Evolutionary conservation across 2,329 filamentous ascomycete genomes (phyloP).

Genomic region (Biscogniauxia marginata): DNA sequence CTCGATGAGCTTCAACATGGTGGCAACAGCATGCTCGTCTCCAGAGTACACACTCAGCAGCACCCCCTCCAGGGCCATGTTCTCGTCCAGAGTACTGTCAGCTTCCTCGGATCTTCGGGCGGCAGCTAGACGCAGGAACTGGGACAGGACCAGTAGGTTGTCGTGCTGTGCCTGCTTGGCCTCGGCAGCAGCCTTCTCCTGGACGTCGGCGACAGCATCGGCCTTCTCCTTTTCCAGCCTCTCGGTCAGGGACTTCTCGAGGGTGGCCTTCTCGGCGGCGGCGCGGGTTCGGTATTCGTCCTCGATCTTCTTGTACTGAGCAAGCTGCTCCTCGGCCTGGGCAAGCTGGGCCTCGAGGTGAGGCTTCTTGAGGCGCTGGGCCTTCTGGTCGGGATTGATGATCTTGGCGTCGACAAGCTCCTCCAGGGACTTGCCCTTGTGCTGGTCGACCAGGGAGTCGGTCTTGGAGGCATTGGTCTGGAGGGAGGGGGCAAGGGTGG

Average conservation of each 20-base stretch:
- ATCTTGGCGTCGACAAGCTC: conserved; percentile 69
- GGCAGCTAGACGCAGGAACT: conserved; percentile 78
- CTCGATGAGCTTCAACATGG: conserved; percentile 75
- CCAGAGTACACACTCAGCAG: conserved; percentile 77
- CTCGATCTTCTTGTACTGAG: conserved; percentile 73
- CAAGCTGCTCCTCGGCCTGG: conserved; percentile 71
- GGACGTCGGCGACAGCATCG: conserved; percentile 51
- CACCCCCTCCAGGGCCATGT: conserved; percentile 77
- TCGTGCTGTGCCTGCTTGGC: conserved; percentile 57
- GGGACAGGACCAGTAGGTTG: conserved; percentile 69
- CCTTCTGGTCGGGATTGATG: conserved; percentile 79
- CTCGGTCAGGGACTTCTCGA: conserved; percentile 56
- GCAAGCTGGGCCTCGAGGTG: conserved; percentile 65
- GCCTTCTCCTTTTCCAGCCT: conserved; percentile 54
- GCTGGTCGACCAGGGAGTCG: conserved; percentile 65
- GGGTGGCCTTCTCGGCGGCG: conserved; percentile 56
- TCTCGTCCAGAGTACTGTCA: conserved; percentile 66
- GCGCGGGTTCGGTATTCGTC: conserved; percentile 66
- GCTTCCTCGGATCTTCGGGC: conserved; percentile 70
- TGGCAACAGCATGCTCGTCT: conserved; percentile 69
- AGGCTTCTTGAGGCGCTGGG: conserved; percentile 75
- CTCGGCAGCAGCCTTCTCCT: conserved; percentile 54
- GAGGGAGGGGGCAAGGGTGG: conserved; percentile 3
- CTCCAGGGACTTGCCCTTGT: conserved; percentile 69
- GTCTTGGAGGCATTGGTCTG: conserved; percentile 72